Evolutionary conservation across 1,284 basidiomycete species (phyloP).

Genomic region (Ustilago loliicola): DNA sequence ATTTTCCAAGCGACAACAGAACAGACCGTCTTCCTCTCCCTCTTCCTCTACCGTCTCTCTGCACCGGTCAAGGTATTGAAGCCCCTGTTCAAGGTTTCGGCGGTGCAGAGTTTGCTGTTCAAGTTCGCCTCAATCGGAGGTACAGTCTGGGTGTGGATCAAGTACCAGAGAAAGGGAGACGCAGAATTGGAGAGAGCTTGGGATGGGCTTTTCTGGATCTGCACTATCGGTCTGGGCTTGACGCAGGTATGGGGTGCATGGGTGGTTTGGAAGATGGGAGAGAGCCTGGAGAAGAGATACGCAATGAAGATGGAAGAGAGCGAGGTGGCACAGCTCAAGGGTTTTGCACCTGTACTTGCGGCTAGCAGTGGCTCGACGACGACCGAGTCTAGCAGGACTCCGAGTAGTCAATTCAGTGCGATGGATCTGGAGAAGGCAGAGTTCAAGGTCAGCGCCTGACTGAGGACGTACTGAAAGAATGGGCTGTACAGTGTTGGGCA

Average conservation of each 20-base stretch:
- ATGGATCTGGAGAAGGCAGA: constrained; percentile 16
- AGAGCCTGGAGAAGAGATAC: constrained; percentile 35
- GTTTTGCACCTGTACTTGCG: neutral
- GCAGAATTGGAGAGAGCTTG: constrained; percentile 15
- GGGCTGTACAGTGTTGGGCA: no score
- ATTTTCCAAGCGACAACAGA: constrained; percentile 52
- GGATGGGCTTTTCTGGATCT: constrained; percentile 40
- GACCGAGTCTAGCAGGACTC: constrained; percentile 3
- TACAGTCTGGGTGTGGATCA: constrained; percentile 31
- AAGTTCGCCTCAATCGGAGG: constrained; percentile 43
- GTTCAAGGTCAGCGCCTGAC: no score
- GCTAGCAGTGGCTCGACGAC: neutral
- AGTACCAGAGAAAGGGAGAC: constrained; percentile 16
- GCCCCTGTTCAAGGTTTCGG: constrained; percentile 22
- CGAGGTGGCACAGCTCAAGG: neutral
- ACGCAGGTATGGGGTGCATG: constrained; percentile 44
- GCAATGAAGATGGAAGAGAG: constrained; percentile 5
- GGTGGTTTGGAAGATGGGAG: constrained; percentile 44
- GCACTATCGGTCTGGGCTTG: constrained; percentile 27
- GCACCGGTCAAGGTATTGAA: constrained; percentile 12
- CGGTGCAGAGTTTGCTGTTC: constrained; percentile 48
- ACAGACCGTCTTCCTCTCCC: constrained; percentile 42
- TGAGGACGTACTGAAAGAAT: no score
- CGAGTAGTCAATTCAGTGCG: neutral
- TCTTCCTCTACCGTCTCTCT: constrained; percentile 45